Evolutionary conservation across 2,329 filamentous ascomycete species (phyloP).

Genomic region (Sporothrix mexicana): DNA sequence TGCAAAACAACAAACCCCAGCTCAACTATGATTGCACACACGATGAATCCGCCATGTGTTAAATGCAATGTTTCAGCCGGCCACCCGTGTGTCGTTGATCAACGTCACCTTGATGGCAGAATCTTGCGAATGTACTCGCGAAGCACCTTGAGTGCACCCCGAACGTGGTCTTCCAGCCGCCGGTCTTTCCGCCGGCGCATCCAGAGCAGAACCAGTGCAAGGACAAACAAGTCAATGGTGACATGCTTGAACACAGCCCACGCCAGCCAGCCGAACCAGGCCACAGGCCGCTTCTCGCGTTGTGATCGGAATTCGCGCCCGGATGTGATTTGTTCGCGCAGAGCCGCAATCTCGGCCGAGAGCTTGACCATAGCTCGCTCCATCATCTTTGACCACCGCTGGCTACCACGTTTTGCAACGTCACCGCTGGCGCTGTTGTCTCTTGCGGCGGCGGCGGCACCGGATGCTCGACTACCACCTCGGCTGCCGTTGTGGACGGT

Average conservation of each 20-base stretch:
- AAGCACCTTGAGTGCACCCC: conserved; percentile 63
- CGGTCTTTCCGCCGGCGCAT: conserved; percentile 73
- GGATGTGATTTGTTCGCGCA: conserved; percentile 86
- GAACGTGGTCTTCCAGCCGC: conserved; percentile 74
- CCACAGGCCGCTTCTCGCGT: conserved; percentile 66
- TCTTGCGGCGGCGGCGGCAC: background rate
- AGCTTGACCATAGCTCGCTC: conserved; percentile 86
- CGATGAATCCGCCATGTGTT: background rate
- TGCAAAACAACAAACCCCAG: background rate
- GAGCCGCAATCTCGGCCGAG: conserved; percentile 88
- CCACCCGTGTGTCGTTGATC: background rate
- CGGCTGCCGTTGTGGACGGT: conserved; percentile 11
- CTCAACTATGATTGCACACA: background rate
- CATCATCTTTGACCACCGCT: conserved; percentile 75
- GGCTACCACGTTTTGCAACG: conserved; percentile 45
- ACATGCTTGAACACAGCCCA: conserved; percentile 77
- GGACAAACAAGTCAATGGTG: conserved; percentile 70
- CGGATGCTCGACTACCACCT: background rate
- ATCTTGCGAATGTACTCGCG: conserved; percentile 66
- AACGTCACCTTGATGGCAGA: conserved; percentile 60
- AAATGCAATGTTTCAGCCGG: background rate
- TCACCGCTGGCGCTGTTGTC: background rate
- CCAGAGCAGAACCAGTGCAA: conserved; percentile 72
- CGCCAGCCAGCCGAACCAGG: conserved; percentile 73
- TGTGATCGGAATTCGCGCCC: conserved; percentile 73